Percentiles rank a stretch among this genome's conserved stretches.
Evolutionary conservation across 1,284 basidiomycete species (phyloP).

Genomic region (Pseudomicrostroma phylloplanum): DNA sequence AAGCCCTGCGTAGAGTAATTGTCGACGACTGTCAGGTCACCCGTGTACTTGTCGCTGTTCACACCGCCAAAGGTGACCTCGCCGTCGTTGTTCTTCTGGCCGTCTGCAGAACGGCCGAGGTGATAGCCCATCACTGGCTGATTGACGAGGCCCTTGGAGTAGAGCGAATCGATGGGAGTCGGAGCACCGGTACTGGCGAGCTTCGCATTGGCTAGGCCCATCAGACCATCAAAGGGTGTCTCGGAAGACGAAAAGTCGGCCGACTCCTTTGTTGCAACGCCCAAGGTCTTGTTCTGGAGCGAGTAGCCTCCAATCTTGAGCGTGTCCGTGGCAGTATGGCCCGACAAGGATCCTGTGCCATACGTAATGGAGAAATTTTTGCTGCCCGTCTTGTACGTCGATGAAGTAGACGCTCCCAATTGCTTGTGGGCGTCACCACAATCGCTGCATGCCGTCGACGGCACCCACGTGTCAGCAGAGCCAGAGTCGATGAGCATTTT

Average conservation of each 20-base stretch:
- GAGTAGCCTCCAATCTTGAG: conserved; percentile 64
- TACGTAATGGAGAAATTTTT: conserved; percentile 66
- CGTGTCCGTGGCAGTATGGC: conserved; percentile 64
- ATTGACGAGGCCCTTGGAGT: conserved; percentile 59
- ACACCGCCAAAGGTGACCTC: conserved; percentile 71
- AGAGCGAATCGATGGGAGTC: conserved; percentile 71
- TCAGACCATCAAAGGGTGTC: conserved; percentile 68
- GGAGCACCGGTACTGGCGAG: conserved; percentile 61
- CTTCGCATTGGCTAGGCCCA: conserved; percentile 60
- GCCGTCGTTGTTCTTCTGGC: conserved; percentile 63
- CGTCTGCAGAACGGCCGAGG: conserved; percentile 62
- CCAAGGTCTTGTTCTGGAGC: conserved; percentile 65
- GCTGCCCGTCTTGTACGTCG: conserved; percentile 59
- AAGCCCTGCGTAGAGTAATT: conserved; percentile 57
- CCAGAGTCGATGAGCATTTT: conserved; percentile 70
- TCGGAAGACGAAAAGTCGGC: conserved; percentile 57
- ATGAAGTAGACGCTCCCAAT: conserved; percentile 64
- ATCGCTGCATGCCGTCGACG: conserved; percentile 25
- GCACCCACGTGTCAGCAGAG: conserved; percentile 71
- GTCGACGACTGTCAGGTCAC: conserved; percentile 42
- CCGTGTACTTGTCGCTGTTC: conserved; percentile 59
- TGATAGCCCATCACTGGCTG: conserved; percentile 73
- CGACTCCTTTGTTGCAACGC: conserved; percentile 63
- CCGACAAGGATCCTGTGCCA: conserved; percentile 64
- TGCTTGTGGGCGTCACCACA: conserved; percentile 57